Evolutionary conservation across 1,284 basidiomycete genomes (phyloP).

Genomic region (Ganoderma leucocontextum): DNA sequence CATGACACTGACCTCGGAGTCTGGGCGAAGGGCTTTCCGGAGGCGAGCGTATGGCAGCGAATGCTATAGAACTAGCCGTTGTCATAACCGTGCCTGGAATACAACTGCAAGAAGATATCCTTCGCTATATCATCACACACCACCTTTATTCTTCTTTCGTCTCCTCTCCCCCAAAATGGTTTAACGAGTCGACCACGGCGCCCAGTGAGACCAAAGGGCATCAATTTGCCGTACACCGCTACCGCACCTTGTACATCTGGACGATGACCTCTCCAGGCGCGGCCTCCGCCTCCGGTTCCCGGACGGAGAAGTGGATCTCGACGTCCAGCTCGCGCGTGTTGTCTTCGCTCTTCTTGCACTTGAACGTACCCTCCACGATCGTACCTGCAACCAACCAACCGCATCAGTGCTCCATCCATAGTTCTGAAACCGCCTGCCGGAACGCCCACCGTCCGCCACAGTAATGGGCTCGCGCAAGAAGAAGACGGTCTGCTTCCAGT

Average conservation of each 20-base stretch:
- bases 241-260: slow-evolving; percentile 84
- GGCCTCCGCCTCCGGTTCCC: slow-evolving; percentile 41
- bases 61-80: background rate
- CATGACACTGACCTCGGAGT: background rate
- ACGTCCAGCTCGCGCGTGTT: slow-evolving; percentile 93
- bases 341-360: slow-evolving; percentile 80
- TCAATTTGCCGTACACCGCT: background rate
- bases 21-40: background rate
- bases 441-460: slow-evolving; percentile 71
- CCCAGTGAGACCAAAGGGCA: background rate
- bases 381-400: slow-evolving; percentile 58
- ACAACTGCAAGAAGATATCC: background rate
- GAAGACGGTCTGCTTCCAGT: slow-evolving; percentile 98
- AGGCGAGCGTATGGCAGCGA: background rate
- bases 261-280: slow-evolving; percentile 56
- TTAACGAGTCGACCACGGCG: too few species aligned
- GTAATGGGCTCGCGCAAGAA: slow-evolving; percentile 83
- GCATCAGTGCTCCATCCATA: slow-evolving; percentile 12
- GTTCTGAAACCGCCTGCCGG: background rate
- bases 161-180: background rate
- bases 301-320: slow-evolving; percentile 87
- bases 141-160: background rate
- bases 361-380: slow-evolving; percentile 82
- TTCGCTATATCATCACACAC: background rate
- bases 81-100: background rate